Evolutionary conservation across 1,139 yeast species (phyloP).

Genomic region (Debaryomyces sp.): DNA sequence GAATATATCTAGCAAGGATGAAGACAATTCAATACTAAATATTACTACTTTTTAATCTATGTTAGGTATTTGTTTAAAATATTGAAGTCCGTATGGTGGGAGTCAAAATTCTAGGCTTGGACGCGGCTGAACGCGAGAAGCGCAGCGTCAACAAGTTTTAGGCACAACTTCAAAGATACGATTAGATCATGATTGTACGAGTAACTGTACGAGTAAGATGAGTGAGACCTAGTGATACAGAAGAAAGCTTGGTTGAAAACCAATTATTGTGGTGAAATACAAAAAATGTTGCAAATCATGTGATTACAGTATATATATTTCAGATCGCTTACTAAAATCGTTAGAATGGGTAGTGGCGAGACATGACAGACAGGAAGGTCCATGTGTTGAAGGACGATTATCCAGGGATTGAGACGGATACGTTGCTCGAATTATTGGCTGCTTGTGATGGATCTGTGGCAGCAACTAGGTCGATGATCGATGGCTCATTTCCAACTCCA

Average conservation of each 20-base stretch:
- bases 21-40: background rate
- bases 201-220: no score
- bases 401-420: slow-evolving; percentile 22
- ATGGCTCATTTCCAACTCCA: slow-evolving; percentile 22
- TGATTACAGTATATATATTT: background rate
- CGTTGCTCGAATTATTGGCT: slow-evolving; percentile 37
- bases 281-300: background rate
- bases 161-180: background rate
- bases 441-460: slow-evolving; percentile 42
- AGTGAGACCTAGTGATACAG: background rate
- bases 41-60: background rate
- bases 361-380: slow-evolving; percentile 10
- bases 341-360: background rate
- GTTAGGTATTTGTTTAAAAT: no score
- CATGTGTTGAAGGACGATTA: slow-evolving; percentile 17
- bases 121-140: background rate
- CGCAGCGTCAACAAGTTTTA: background rate
- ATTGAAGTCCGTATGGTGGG: no score
- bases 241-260: background rate
- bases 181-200: no score
- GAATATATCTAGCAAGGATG: background rate
- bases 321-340: background rate
- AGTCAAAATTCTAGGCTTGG: background rate
- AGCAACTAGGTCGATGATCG: slow-evolving; percentile 28
- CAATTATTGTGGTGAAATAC: background rate